These are phyloP conservation scores for Strigomonas galati DNA, from an alignment of 208 protist species.

Conservation along the genomic window DNA sequence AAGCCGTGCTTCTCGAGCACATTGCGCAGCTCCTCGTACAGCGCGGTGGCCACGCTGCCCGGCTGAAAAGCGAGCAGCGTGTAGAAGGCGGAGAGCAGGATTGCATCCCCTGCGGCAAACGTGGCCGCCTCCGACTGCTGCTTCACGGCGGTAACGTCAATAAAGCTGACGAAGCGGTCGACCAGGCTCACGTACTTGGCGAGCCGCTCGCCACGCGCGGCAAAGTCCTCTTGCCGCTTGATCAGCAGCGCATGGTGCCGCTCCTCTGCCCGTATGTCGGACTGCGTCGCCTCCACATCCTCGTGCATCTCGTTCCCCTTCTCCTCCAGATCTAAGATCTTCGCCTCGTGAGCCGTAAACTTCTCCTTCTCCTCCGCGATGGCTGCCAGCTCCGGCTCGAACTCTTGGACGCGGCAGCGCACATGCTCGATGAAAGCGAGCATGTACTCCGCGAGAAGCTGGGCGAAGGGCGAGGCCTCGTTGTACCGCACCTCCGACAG, in stretches of 20 bases:
- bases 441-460: slow-evolving; percentile 40
- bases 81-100: slow-evolving; percentile 65
- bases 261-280: slow-evolving; percentile 11
- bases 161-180: slow-evolving; percentile 66
- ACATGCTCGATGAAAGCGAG: slow-evolving; percentile 34
- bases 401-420: slow-evolving; percentile 17
- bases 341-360: slow-evolving; percentile 20
- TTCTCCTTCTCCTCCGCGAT: slow-evolving; percentile 35
- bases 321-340: slow-evolving; percentile 21
- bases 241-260: slow-evolving; percentile 20
- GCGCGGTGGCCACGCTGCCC: not conserved
- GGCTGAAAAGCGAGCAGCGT: slow-evolving; percentile 41
- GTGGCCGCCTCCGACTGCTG: slow-evolving; percentile 21
- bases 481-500: slow-evolving; percentile 43
- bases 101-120: slow-evolving; percentile 49
- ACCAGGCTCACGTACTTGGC: slow-evolving; percentile 50
- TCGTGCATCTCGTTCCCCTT: slow-evolving; percentile 21
- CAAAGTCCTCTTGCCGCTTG: slow-evolving; percentile 20
- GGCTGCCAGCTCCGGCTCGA: slow-evolving; percentile 10
- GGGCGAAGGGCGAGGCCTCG: slow-evolving; percentile 33
- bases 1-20: slow-evolving; percentile 26
- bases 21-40: slow-evolving; percentile 20
- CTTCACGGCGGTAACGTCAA: slow-evolving; percentile 16
- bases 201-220: slow-evolving; percentile 37
- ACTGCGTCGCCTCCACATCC: slow-evolving; percentile 20